Conservation (phyloP, 1,284 basidiomycete species). For the Erythrobasidium hasegawianum region DNA sequence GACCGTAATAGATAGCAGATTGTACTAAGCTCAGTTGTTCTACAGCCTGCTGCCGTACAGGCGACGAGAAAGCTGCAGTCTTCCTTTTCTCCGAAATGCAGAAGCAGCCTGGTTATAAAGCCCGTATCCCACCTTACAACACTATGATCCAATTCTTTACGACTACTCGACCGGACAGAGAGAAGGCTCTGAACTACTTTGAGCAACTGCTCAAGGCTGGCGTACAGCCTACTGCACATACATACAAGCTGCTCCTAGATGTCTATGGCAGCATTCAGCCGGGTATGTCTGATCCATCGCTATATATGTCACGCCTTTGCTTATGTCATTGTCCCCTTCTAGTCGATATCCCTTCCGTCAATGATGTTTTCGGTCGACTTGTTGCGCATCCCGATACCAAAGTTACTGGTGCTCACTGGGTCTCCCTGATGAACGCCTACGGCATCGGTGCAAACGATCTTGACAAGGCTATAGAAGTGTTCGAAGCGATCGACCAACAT, state of each 20-base stretch:
- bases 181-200: slow-evolving; percentile 72
- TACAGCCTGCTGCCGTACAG: slow-evolving; percentile 81
- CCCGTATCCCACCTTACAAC: slow-evolving; percentile 89
- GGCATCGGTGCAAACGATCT: slow-evolving; percentile 77
- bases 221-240: slow-evolving; percentile 76
- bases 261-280: slow-evolving; percentile 83
- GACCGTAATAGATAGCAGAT: too few relatives aligned
- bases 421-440: slow-evolving; percentile 83
- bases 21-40: neutral
- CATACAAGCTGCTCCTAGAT: slow-evolving; percentile 93
- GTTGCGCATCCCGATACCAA: slow-evolving; percentile 55
- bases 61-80: slow-evolving; percentile 79
- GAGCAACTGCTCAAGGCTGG: slow-evolving; percentile 61
- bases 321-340: slow-evolving; percentile 2
- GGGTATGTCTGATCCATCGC: neutral
- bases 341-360: slow-evolving; percentile 72
- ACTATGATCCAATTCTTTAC: slow-evolving; percentile 99
- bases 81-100: slow-evolving; percentile 83
- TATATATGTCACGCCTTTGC: neutral
- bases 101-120: slow-evolving; percentile 67
- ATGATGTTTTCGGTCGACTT: slow-evolving; percentile 65
- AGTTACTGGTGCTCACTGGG: slow-evolving; percentile 84
- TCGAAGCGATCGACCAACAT: slow-evolving; percentile 67
- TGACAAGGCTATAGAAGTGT: slow-evolving; percentile 69
- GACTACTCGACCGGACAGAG: slow-evolving; percentile 79